Evolutionary conservation across 2,329 filamentous ascomycete genomes (phyloP).

Genomic region (Lasiodiplodia sp.): DNA sequence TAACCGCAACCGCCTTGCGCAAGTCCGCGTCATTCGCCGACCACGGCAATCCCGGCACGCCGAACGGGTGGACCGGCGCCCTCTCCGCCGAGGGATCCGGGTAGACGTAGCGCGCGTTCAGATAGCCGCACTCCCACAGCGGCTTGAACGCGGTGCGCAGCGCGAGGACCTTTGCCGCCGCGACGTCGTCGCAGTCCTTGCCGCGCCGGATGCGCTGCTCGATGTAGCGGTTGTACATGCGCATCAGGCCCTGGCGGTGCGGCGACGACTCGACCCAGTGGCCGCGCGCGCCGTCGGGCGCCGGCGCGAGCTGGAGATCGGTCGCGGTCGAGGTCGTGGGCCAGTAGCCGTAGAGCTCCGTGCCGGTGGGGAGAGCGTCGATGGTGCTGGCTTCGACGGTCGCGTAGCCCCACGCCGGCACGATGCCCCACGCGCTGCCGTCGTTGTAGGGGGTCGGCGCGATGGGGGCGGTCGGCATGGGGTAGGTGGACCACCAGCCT

Average conservation of each 20-base stretch:
- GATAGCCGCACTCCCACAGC: constrained; percentile 1
- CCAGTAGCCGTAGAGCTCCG: constrained; percentile 54
- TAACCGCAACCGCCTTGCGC: not conserved
- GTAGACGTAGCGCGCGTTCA: not conserved
- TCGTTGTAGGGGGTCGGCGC: constrained; percentile 50
- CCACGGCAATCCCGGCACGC: not conserved
- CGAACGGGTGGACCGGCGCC: not conserved
- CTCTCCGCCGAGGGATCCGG: too few relatives aligned
- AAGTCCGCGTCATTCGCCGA: not conserved
- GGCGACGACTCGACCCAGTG: constrained; percentile 50
- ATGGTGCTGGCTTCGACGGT: constrained; percentile 53
- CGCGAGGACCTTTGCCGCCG: not conserved
- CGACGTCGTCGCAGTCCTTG: not conserved
- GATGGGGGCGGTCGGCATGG: constrained; percentile 41
- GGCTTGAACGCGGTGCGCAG: not conserved
- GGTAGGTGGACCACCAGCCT: constrained; percentile 56
- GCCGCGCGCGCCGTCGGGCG: constrained; percentile 32
- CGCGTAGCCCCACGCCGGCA: constrained; percentile 59
- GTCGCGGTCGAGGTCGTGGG: constrained; percentile 50
- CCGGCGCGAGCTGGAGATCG: constrained; percentile 46
- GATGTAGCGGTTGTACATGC: constrained; percentile 56
- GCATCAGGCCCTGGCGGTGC: constrained; percentile 49
- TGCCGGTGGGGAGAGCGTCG: constrained; percentile 42
- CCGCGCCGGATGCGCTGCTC: not conserved
- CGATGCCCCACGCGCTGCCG: constrained; percentile 52